Base-by-base conservation (phyloP, 345 rosid species). In the Schrenkiella parvula region DNA sequence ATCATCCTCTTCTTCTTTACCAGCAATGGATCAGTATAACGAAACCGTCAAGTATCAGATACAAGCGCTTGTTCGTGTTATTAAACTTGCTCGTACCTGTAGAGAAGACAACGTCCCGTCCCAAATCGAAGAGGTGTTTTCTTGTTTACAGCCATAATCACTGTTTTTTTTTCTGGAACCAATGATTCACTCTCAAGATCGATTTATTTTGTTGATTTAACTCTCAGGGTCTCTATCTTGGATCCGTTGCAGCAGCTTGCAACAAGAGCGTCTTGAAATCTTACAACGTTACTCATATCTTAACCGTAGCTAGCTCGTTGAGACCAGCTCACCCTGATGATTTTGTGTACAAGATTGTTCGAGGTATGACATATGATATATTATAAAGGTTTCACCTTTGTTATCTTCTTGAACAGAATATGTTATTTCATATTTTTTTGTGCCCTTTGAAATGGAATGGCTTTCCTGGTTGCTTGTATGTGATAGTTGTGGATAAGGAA, bases 401-500 rank as follows among this genome's bases (percentile, higher is more conserved):
- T 15, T 13, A 19, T 22, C 39, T 54, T 5, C 8, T 14, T 52
- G 6, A 68, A 54, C 10, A 65, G 8, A 41, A 10, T 21, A 19
- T 38, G 43, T 51, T 32, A 31, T 13, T 70, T 1, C n/a, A n/a
- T n/a, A 18, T 37, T 22, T 19, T 23, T 41, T 47, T 13, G 28
- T 7, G 10, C 22, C 39, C 15, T 38, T 63, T 39, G 25, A 0
- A 15, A 41, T 26, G 11, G 59, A 56, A 17, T 32, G 37, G 32
- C 54, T 26, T 46, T 3, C 48, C 10, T 44, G 8, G 2, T 29
- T 42, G 21, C 15, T 48, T 51, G 60, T 56, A 14, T 79, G 79
- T 70, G 50, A 72, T 64, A 87, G 96, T 91, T 65, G 68, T 69
- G 60, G 97, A 91, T 79, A 82, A 68, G 62, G 80, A 73, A 74